phyloP scores from a whole-genome alignment of 2,329 filamentous ascomycete species.

The Hansfordia pulvinata region DNA sequence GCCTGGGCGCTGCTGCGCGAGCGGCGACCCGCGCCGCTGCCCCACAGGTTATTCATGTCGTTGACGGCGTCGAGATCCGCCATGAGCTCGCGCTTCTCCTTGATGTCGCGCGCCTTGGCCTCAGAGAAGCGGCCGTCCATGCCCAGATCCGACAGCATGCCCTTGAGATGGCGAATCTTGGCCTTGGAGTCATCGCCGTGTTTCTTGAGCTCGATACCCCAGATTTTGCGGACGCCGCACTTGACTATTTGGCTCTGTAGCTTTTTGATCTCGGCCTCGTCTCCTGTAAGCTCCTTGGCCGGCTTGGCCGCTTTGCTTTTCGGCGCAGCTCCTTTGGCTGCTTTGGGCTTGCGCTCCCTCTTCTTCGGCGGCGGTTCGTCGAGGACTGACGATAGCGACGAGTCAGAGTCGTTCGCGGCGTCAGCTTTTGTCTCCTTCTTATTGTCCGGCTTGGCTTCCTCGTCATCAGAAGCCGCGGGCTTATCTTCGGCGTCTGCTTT shows the following conservation, averaged over 20 bases:
- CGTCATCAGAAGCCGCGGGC: no score
- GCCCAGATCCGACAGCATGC: slow-evolving; percentile 66
- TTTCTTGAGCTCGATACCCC: slow-evolving; percentile 70
- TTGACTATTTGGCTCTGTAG: slow-evolving; percentile 78
- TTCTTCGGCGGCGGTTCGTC: slow-evolving; percentile 55
- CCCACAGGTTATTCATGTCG: slow-evolving; percentile 72
- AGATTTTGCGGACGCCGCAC: slow-evolving; percentile 86
- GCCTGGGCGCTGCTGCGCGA: slow-evolving; percentile 25
- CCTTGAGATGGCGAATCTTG: slow-evolving; percentile 71
- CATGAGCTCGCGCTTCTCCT: slow-evolving; percentile 70
- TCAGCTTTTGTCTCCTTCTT: slow-evolving; percentile 7
- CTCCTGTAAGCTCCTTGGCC: slow-evolving; percentile 31
- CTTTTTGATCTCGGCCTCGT: slow-evolving; percentile 73
- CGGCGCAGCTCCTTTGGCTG: slow-evolving; percentile 22
- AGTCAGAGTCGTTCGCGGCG: slow-evolving; percentile 12
- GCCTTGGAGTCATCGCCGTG: slow-evolving; percentile 57
- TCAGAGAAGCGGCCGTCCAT: slow-evolving; percentile 84
- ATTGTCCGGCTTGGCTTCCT: slow-evolving; percentile 24
- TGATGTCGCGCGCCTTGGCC: slow-evolving; percentile 74
- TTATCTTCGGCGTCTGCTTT: slow-evolving; percentile 20
- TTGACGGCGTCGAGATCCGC: slow-evolving; percentile 77
- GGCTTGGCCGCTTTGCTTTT: slow-evolving; percentile 24
- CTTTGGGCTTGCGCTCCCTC: slow-evolving; percentile 37
- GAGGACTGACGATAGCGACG: slow-evolving; percentile 59
- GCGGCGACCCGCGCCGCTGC: slow-evolving; percentile 27